phyloP scores from a whole-genome alignment of 2,329 filamentous ascomycete species.

The Teratosphaeriaceae sp. region DNA sequence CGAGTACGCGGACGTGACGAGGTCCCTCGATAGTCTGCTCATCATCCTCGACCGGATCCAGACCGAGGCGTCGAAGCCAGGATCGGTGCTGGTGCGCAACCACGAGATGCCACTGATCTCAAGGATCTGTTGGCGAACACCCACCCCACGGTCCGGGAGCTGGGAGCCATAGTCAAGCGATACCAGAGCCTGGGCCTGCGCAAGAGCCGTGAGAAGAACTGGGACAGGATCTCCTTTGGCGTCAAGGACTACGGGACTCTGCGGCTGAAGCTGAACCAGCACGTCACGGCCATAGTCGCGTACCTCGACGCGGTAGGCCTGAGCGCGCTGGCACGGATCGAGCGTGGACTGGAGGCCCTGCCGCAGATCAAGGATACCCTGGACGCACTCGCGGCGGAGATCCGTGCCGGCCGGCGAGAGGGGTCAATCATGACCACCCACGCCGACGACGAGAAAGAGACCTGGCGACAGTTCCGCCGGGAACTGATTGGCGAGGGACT shows the following conservation, averaged over 20 bases:
- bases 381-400: constrained; percentile 2
- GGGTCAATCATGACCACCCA: constrained; percentile 9
- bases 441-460: constrained; percentile 9
- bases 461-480: constrained; percentile 9
- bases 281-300: background rate
- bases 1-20: constrained; percentile 8
- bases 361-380: constrained; percentile 7
- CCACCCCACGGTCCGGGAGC: background rate
- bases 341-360: constrained; percentile 3
- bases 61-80: background rate
- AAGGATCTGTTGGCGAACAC: background rate
- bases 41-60: background rate
- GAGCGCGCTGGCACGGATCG: constrained; percentile 5
- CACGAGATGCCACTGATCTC: background rate
- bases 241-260: constrained; percentile 4
- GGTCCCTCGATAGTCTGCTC: constrained; percentile 3
- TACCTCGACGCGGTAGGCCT: constrained; percentile 3
- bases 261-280: constrained; percentile 1
- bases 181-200: constrained; percentile 1
- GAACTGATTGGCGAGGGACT: constrained; percentile 10
- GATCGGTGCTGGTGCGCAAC: background rate
- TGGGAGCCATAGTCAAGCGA: background rate
- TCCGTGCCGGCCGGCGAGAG: constrained; percentile 3
- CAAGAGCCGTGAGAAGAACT: constrained; percentile 8
- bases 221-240: constrained; percentile 5